These are phyloP conservation scores for Leccinum variicolor DNA, from an alignment of 768 basidiomycete species.

Conservation along the genomic window DNA sequence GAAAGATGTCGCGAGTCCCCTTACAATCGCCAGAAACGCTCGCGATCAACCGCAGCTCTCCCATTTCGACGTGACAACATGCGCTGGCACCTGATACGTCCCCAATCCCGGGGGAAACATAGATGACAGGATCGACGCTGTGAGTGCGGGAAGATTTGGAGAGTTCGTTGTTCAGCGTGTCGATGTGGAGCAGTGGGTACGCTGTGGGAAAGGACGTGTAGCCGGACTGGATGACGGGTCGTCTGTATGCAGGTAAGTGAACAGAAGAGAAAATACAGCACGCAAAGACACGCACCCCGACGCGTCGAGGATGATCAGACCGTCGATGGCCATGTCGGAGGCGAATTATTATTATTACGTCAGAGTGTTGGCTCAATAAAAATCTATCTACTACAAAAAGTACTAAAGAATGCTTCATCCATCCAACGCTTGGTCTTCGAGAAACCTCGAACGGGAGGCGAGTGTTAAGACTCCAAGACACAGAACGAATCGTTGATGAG, in stretches of 20 bases:
- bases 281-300: slow-evolving; percentile 51
- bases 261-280: neutral
- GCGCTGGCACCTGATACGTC: slow-evolving; percentile 52
- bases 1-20: neutral
- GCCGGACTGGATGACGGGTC: slow-evolving; percentile 86
- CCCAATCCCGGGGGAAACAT: slow-evolving; percentile 47
- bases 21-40: slow-evolving; percentile 83
- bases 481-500: no score
- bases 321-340: slow-evolving; percentile 68
- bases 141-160: slow-evolving; percentile 49
- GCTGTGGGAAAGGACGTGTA: slow-evolving; percentile 75
- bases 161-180: slow-evolving; percentile 74
- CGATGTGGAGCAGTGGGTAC: slow-evolving; percentile 83
- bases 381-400: no score
- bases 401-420: no score
- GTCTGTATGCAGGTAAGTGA: slow-evolving; percentile 35
- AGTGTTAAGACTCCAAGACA: no score
- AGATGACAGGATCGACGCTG: slow-evolving; percentile 73
- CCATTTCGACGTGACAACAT: slow-evolving; percentile 77
- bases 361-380: no score
- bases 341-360: no score
- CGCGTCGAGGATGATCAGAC: slow-evolving; percentile 74
- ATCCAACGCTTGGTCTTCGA: no score
- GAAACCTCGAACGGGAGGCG: no score
- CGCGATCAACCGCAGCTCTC: slow-evolving; percentile 74